Evolutionary conservation across 306 rosid species (phyloP).

Genomic region (Lupinus albus): DNA sequence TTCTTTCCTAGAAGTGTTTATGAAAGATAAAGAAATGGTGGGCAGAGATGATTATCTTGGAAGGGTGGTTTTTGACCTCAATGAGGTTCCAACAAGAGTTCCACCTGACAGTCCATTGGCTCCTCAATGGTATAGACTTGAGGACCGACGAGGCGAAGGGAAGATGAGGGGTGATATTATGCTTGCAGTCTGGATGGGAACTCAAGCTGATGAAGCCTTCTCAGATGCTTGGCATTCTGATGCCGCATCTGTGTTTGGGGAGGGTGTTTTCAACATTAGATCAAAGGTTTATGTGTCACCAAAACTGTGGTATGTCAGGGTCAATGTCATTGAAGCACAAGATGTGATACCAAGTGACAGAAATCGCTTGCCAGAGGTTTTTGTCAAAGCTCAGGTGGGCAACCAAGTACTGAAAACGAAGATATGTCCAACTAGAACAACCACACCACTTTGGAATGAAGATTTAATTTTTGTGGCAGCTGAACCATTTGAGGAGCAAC

Average conservation of each 20-base stretch:
- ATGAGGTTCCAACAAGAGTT: slow-evolving; percentile 87
- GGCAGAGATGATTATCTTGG: slow-evolving; percentile 92
- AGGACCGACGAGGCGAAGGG: slow-evolving; percentile 69
- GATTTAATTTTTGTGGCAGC: slow-evolving; percentile 89
- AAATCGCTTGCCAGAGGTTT: slow-evolving; percentile 68
- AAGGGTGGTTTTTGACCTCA: slow-evolving; percentile 75
- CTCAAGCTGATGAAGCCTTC: slow-evolving; percentile 95
- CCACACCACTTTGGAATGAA: slow-evolving; percentile 84
- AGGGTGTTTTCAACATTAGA: slow-evolving; percentile 74
- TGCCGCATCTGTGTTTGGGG: slow-evolving; percentile 80
- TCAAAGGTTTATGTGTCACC: slow-evolving; percentile 97
- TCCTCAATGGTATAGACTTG: slow-evolving; percentile 92
- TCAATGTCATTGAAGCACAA: slow-evolving; percentile 87
- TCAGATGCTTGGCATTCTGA: slow-evolving; percentile 95
- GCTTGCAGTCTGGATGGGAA: slow-evolving; percentile 98
- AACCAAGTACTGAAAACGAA: slow-evolving; percentile 74
- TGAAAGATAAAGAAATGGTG: slow-evolving; percentile 82
- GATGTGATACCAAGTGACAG: slow-evolving; percentile 78
- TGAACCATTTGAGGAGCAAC: slow-evolving; percentile 91
- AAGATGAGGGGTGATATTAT: slow-evolving; percentile 82
- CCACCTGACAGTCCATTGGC: slow-evolving; percentile 96
- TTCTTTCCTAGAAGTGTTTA: slow-evolving; percentile 74
- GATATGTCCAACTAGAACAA: slow-evolving; percentile 59
- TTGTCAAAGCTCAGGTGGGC: slow-evolving; percentile 86
- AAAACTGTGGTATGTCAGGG: slow-evolving; percentile 86